These are phyloP conservation scores for Scenedesmus sp. DNA, from an alignment of 163 green algal species.

Conservation along the genomic window DNA sequence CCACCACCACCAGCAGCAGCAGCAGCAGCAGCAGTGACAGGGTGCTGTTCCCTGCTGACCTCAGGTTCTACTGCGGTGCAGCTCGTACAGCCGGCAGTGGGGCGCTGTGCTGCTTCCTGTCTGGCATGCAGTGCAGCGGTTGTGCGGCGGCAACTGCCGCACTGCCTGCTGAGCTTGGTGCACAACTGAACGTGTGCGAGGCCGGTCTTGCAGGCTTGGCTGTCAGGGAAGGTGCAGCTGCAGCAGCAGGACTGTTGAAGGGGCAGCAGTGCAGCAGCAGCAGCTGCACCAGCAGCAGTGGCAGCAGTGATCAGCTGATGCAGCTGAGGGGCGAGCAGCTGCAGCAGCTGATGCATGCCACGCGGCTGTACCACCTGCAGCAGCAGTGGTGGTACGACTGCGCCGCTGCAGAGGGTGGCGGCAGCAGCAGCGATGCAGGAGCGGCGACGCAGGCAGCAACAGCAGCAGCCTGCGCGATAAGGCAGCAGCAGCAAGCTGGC, in stretches of 20 bases:
- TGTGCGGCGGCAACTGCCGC: constrained; percentile 27
- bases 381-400: background rate
- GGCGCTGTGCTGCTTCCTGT: constrained; percentile 34
- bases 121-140: constrained; percentile 34
- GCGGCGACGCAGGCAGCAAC: background rate
- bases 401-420: too few species aligned
- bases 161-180: background rate
- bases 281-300: constrained; percentile 28
- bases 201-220: background rate
- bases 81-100: background rate
- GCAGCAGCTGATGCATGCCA: constrained; percentile 19
- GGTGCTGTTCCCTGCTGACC: constrained; percentile 42
- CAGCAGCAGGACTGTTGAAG: background rate
- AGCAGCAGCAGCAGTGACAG: constrained; percentile 27
- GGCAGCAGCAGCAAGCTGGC: background rate
- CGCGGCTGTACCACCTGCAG: constrained; percentile 17
- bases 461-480: background rate
- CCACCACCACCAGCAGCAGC: too few species aligned
- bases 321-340: background rate
- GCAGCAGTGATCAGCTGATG: background rate
- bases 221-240: background rate
- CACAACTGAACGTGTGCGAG: background rate
- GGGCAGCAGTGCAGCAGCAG: background rate
- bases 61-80: constrained; percentile 36
- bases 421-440: background rate